These are phyloP conservation scores for Mrakia hoshinonis DNA, from an alignment of 768 basidiomycete genomes.

Conservation along the genomic window DNA sequence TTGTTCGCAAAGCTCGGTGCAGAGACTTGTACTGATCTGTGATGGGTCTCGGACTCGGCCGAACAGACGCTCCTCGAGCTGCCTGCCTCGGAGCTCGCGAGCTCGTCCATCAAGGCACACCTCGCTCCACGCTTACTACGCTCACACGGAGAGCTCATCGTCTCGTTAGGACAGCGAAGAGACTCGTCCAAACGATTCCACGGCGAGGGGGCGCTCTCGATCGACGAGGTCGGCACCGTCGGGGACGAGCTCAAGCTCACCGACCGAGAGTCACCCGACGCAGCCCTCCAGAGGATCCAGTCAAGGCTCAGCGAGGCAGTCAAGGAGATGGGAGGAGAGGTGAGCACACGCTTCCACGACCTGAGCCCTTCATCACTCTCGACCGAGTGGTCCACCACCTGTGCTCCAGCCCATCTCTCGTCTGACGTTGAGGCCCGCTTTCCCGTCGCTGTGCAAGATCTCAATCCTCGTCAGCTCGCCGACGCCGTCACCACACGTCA, in stretches of 20 bases:
- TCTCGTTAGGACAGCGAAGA: constrained; percentile 7
- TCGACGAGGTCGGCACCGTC: constrained; percentile 14
- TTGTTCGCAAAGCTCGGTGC: neutral
- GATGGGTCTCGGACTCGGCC: neutral
- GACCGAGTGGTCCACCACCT: too few species aligned
- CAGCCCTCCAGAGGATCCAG: neutral
- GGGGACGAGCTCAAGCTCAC: neutral
- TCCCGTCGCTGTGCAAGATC: neutral
- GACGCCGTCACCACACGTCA: constrained; percentile 1
- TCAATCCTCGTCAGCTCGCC: neutral
- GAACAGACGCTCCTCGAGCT: constrained; percentile 9
- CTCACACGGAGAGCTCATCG: constrained; percentile 19
- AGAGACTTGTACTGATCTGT: neutral
- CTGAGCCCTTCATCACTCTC: neutral
- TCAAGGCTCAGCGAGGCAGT: constrained; percentile 14
- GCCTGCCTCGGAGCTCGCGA: constrained; percentile 1
- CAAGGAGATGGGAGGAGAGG: constrained; percentile 13
- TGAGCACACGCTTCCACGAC: too few species aligned
- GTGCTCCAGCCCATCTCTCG: too few species aligned
- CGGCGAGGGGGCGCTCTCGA: neutral
- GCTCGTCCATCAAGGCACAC: constrained; percentile 22
- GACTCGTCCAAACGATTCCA: neutral
- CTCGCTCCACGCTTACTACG: constrained; percentile 15
- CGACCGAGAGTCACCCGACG: neutral
- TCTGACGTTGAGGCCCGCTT: too few species aligned